phyloP scores from a whole-genome alignment of 2,329 filamentous ascomycete species.

The Scedosporium minutisporum region DNA sequence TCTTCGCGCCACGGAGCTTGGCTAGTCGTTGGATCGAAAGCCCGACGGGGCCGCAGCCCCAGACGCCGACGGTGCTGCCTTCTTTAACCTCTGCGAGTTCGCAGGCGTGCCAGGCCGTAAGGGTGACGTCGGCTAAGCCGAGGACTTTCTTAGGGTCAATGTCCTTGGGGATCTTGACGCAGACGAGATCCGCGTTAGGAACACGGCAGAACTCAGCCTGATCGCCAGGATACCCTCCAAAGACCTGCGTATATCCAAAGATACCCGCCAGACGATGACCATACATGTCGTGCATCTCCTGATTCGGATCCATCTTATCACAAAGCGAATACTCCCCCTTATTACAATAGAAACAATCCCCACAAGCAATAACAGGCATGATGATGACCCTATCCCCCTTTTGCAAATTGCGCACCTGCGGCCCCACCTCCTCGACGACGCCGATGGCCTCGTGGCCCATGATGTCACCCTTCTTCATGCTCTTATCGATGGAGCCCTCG shows the following conservation, averaged over 20 bases:
- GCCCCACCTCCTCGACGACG: conserved; percentile 24
- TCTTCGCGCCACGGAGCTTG: conserved; percentile 18
- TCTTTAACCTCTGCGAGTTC: conserved; percentile 20
- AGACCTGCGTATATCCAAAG: conserved; percentile 21
- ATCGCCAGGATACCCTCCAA: conserved; percentile 23
- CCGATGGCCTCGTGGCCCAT: conserved; percentile 33
- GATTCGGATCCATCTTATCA: conserved; percentile 10
- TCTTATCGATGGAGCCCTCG: conserved; percentile 14
- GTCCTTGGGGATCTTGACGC: conserved; percentile 17
- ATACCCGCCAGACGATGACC: conserved; percentile 12
- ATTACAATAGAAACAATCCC: conserved; percentile 19
- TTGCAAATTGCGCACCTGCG: conserved; percentile 21
- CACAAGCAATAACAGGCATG: conserved; percentile 13
- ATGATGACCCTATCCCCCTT: conserved; percentile 30
- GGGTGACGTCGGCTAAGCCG: conserved; percentile 19
- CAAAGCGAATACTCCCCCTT: conserved; percentile 20
- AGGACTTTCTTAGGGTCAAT: conserved; percentile 19
- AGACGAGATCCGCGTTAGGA: conserved; percentile 22
- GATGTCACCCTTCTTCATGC: conserved; percentile 6
- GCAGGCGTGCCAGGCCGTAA: conserved; percentile 19
- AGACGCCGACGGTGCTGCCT: conserved; percentile 13
- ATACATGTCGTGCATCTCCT: not conserved
- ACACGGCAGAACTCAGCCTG: conserved; percentile 25
- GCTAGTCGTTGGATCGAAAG: conserved; percentile 19
- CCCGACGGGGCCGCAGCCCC: not conserved